Percentiles rank a stretch among this genome's conserved stretches.
These are phyloP conservation scores for Fusarium mangiferae DNA, from an alignment of 2,329 filamentous ascomycete species.

Conservation along the genomic window DNA sequence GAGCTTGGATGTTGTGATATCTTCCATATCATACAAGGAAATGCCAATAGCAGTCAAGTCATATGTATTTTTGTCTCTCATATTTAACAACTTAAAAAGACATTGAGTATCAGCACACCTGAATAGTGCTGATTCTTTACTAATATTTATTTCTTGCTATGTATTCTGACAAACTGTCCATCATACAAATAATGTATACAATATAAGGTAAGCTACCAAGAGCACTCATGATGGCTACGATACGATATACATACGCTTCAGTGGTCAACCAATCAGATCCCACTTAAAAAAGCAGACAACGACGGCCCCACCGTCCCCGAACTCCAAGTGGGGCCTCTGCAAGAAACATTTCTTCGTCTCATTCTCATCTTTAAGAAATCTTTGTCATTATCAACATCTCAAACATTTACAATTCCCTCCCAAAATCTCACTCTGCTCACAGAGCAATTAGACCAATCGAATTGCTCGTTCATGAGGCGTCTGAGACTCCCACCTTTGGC, in stretches of 20 bases:
- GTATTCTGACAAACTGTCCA: background rate
- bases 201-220: background rate
- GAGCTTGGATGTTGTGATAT: background rate
- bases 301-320: slow-evolving; percentile 17
- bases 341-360: slow-evolving; percentile 40
- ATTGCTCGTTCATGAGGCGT: slow-evolving; percentile 29
- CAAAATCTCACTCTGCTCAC: background rate
- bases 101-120: background rate
- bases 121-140: no score
- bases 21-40: background rate
- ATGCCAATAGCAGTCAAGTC: background rate
- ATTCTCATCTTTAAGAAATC: slow-evolving; percentile 20
- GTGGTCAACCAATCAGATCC: slow-evolving; percentile 22
- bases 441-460: background rate
- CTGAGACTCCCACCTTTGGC: slow-evolving; percentile 26
- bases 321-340: slow-evolving; percentile 29
- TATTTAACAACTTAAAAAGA: no score
- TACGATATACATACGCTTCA: background rate
- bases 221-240: background rate
- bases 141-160: background rate
- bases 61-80: background rate
- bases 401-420: background rate
- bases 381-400: slow-evolving; percentile 6
- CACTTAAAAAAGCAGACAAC: slow-evolving; percentile 29
- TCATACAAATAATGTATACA: background rate